Evolutionary conservation across 2,329 filamentous ascomycete species (phyloP).

Genomic region (Paraphoma chrysanthemicola): DNA sequence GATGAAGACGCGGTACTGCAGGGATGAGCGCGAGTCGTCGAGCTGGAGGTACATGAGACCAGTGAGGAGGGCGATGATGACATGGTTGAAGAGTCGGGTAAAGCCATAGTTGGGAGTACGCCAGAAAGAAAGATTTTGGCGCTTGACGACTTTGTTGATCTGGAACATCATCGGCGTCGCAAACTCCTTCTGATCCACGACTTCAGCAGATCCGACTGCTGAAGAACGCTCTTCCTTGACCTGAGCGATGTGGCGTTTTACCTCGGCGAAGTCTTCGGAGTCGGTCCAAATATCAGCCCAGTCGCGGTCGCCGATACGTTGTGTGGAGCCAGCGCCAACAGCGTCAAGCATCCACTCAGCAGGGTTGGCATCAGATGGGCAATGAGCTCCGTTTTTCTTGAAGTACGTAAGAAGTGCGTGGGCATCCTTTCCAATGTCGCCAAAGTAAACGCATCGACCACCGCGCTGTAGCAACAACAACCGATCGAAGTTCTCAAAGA

Average conservation of each 20-base stretch:
- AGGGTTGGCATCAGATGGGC: conserved; percentile 61
- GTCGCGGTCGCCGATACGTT: conserved; percentile 75
- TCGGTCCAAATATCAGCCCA: conserved; percentile 83
- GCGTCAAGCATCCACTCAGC: conserved; percentile 87
- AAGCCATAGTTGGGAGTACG: conserved; percentile 88
- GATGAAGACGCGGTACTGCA: conserved; percentile 88
- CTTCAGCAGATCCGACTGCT: conserved; percentile 52
- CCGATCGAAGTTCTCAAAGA: conserved; percentile 89
- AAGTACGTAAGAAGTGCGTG: conserved; percentile 69
- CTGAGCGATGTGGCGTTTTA: conserved; percentile 70
- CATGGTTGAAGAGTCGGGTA: conserved; percentile 84
- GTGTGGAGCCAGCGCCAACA: conserved; percentile 75
- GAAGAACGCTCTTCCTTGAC: conserved; percentile 69
- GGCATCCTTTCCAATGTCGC: conserved; percentile 80
- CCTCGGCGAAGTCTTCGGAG: conserved; percentile 71
- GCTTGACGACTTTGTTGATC: conserved; percentile 74
- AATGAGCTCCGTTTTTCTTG: conserved; percentile 63
- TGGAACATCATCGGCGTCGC: conserved; percentile 82
- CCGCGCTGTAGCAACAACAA: conserved; percentile 79
- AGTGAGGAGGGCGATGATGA: conserved; percentile 77
- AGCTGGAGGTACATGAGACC: conserved; percentile 82
- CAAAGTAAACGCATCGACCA: conserved; percentile 84
- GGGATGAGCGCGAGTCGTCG: conserved; percentile 74
- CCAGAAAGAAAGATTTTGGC: conserved; percentile 83
- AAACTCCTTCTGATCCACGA: conserved; percentile 73